Base-by-base conservation (phyloP, 2,329 filamentous ascomycete species). In the Huntiella decipiens region DNA sequence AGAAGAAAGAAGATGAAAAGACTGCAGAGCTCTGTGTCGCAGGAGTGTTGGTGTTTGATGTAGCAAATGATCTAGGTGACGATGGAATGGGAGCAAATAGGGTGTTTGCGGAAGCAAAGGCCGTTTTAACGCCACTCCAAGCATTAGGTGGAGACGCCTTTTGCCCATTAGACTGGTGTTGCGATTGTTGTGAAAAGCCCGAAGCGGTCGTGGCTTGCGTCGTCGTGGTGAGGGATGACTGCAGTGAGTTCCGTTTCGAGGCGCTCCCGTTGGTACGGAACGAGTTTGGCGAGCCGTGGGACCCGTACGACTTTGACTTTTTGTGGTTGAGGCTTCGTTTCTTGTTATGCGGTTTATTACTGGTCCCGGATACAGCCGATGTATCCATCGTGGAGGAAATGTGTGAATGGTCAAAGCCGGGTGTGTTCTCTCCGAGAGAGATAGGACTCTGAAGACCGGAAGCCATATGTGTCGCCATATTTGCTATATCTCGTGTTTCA, bases 1-100 rank as follows among this genome's bases (percentile, higher is more conserved):
- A 49, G 19, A 49, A 49, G 10, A 49, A 43, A 5, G 47, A 49
- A 38, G 47, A 49, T 28, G 43, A 45, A 39, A 49, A 49, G n/a
- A 49, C 19, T 33, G 43, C 43, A 31, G 47, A 46, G 13, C 38
- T 45, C 16, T 49, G 43, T 3, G 47, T 49, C 36, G 40, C 31
- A 22, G 31, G 36, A 32, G 39, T 45, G 16, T 34, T 45, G 12
- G 47, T 45, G 22, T 45, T 49, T 34, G 43, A 11, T 7, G 47
- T 45, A 7, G 47, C 47, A 19, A 49, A 45, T 8, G 47, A 49
- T 36, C 40, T 42, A 11, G 47, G 47, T 10, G 42, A 45, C 22
- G 47, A 49, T 11, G 43, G 39, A 19, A 39, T 45, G 11, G 39
- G 39, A 8, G 38, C 35, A 19, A 42, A 45, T n/a, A 45, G 12